Conservation (phyloP, 1,284 basidiomycete genomes). For the Xerocomus nothofagi region DNA sequence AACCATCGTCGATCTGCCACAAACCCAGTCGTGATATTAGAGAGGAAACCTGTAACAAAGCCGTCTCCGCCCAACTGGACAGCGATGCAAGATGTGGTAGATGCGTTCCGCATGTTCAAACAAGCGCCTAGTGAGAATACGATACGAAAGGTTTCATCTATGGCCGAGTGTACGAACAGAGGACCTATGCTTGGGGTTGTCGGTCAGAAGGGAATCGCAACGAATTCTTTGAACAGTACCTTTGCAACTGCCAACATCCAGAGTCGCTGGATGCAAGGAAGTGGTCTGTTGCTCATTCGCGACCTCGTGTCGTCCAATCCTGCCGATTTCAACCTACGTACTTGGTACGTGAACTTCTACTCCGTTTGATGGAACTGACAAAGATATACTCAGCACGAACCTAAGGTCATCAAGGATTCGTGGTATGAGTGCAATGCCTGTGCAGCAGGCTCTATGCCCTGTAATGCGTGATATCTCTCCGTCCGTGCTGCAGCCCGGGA, state of each 20-base stretch:
- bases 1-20: background rate
- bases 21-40: background rate
- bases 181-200: constrained; percentile 6
- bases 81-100: constrained; percentile 22
- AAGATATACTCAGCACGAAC: constrained; percentile 6
- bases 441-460: constrained; percentile 8
- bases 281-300: constrained; percentile 17
- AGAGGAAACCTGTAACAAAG: background rate
- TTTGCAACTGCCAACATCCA: constrained; percentile 15
- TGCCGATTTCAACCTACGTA: constrained; percentile 21
- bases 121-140: background rate
- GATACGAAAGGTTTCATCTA: constrained; percentile 9
- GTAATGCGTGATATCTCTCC: background rate
- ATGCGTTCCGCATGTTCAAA: constrained; percentile 20
- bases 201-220: constrained; percentile 20
- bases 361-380: background rate
- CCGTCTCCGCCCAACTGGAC: constrained; percentile 15
- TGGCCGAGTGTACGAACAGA: constrained; percentile 2
- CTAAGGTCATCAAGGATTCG: background rate
- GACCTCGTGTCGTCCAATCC: constrained; percentile 19
- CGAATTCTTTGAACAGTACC: constrained; percentile 15
- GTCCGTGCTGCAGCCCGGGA: background rate
- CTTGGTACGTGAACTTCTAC: constrained; percentile 5
- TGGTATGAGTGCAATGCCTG: background rate
- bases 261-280: constrained; percentile 3